Conservation (phyloP, 2,329 filamentous ascomycete genomes). For the Endothia cerciana region DNA sequence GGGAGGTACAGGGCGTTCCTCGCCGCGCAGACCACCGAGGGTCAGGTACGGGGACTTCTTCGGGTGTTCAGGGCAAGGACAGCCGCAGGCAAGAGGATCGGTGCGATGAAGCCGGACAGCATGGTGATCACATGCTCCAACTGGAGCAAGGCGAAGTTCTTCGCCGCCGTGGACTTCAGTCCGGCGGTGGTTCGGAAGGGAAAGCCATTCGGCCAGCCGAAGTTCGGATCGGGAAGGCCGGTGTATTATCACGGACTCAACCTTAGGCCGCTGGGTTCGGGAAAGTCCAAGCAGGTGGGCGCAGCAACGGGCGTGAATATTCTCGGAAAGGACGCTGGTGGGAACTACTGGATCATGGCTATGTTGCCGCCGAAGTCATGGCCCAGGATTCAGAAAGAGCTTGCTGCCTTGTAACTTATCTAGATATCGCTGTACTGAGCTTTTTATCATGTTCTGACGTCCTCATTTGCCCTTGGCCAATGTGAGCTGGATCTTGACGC, state of each 20-base stretch:
- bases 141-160: slow-evolving; percentile 40
- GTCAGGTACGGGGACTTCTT: slow-evolving; percentile 28
- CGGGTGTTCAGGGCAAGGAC: slow-evolving; percentile 22
- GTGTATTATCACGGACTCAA: slow-evolving; percentile 22
- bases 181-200: slow-evolving; percentile 31
- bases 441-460: too few species aligned
- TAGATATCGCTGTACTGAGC: neutral
- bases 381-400: slow-evolving; percentile 16
- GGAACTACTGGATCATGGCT: slow-evolving; percentile 22
- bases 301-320: slow-evolving; percentile 17
- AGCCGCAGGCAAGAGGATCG: slow-evolving; percentile 10
- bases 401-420: neutral
- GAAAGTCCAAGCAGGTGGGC: slow-evolving; percentile 18
- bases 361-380: slow-evolving; percentile 20
- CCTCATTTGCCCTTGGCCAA: neutral
- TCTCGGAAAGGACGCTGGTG: slow-evolving; percentile 21
- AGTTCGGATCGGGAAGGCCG: slow-evolving; percentile 16
- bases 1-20: slow-evolving; percentile 27
- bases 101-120: slow-evolving; percentile 14
- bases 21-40: slow-evolving; percentile 28
- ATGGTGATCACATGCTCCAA: slow-evolving; percentile 23
- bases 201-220: neutral
- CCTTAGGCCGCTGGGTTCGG: slow-evolving; percentile 10
- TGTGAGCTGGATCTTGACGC: neutral
- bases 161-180: slow-evolving; percentile 42